Evolutionary conservation across 371 early-diverging fungal species (phyloP).

Genomic region (Mortierella sp.): DNA sequence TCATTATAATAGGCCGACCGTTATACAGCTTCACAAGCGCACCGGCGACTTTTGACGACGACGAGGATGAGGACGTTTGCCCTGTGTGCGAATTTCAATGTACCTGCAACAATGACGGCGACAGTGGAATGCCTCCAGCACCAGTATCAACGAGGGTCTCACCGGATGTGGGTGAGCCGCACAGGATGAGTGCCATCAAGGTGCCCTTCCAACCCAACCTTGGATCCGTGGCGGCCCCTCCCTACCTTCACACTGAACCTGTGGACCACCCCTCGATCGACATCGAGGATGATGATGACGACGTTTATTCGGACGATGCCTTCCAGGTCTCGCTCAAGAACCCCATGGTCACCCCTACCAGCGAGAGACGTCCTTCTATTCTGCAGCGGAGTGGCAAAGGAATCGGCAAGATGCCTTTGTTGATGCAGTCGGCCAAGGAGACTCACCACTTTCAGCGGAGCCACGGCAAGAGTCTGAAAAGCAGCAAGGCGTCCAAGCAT

Average conservation of each 20-base stretch:
- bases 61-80: slow-evolving; percentile 69
- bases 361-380: slow-evolving; percentile 24
- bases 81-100: slow-evolving; percentile 74
- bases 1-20: neutral
- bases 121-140: slow-evolving; percentile 4
- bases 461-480: slow-evolving; percentile 35
- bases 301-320: slow-evolving; percentile 5
- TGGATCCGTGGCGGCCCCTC: neutral
- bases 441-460: slow-evolving; percentile 4
- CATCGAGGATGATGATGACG: neutral
- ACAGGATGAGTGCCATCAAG: slow-evolving; percentile 32
- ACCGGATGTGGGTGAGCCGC: slow-evolving; percentile 14
- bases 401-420: slow-evolving; percentile 37
- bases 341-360: slow-evolving; percentile 36
- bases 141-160: neutral
- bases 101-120: slow-evolving; percentile 61
- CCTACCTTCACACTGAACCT: neutral
- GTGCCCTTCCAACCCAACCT: slow-evolving; percentile 45
- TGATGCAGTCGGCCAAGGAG: slow-evolving; percentile 21
- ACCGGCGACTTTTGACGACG: slow-evolving; percentile 26
- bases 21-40: neutral
- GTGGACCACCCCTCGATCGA: slow-evolving; percentile 16
- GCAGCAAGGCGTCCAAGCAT: slow-evolving; percentile 33
- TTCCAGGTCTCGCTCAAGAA: slow-evolving; percentile 46
- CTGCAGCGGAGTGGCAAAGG: slow-evolving; percentile 38